phyloP scores from a whole-genome alignment of 2,329 filamentous ascomycete genomes.

The Exophiala mesophila region DNA sequence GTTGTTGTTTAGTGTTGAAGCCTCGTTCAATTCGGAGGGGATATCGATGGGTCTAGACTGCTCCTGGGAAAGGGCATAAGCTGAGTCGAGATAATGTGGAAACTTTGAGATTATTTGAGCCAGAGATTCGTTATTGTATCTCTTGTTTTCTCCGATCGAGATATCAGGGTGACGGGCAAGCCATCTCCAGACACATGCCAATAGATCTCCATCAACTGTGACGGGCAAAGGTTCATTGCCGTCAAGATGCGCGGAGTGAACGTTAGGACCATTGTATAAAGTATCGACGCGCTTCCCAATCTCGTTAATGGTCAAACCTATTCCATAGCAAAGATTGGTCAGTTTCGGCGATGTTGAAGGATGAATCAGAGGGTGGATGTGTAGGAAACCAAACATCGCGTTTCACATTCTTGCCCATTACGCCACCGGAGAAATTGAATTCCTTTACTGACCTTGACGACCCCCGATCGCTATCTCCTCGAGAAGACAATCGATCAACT shows the following conservation, averaged over 20 bases:
- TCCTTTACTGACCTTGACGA: slow-evolving; percentile 48
- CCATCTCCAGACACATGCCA: slow-evolving; percentile 55
- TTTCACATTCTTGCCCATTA: slow-evolving; percentile 2
- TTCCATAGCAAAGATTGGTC: slow-evolving; percentile 2
- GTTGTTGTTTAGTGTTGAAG: not conserved
- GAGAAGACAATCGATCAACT: slow-evolving; percentile 54
- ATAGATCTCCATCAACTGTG: slow-evolving; percentile 46
- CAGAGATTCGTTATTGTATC: slow-evolving; percentile 38
- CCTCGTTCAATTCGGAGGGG: not conserved
- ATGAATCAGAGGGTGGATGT: not conserved
- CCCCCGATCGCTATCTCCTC: slow-evolving; percentile 57
- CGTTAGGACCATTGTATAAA: slow-evolving; percentile 32
- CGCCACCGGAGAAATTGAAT: slow-evolving; percentile 14
- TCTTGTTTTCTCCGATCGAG: slow-evolving; percentile 41
- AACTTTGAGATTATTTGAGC: slow-evolving; percentile 35
- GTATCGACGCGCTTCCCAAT: slow-evolving; percentile 33
- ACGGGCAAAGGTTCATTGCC: slow-evolving; percentile 12
- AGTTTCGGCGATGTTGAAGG: slow-evolving; percentile 1
- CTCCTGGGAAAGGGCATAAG: too few species aligned
- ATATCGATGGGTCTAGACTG: too few species aligned
- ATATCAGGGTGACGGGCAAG: slow-evolving; percentile 53
- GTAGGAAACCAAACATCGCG: slow-evolving; percentile 3
- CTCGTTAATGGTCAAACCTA: slow-evolving; percentile 25
- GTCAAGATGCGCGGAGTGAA: too few species aligned
- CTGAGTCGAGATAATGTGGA: slow-evolving; percentile 15